phyloP scores from a whole-genome alignment of 305 asterid genomes.

The Nicotiana rustica region DNA sequence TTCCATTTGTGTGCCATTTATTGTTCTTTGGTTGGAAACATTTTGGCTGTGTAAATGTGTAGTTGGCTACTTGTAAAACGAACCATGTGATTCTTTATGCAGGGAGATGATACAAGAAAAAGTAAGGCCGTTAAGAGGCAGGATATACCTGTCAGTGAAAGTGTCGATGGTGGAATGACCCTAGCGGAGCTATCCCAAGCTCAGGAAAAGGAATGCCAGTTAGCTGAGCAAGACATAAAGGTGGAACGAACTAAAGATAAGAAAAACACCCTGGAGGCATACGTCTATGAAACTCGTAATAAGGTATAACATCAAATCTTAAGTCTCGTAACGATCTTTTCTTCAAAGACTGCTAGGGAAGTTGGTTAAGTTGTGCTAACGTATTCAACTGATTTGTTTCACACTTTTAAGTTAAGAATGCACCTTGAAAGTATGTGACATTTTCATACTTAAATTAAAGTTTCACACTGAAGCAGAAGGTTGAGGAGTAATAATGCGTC shows the following conservation, averaged over 20 bases:
- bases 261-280: conserved; percentile 94
- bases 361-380: background rate
- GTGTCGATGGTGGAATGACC: conserved; percentile 69
- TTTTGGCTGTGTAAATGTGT: conserved; percentile 25
- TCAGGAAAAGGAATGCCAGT: conserved; percentile 68
- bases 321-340: conserved; percentile 13
- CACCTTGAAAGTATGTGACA: background rate
- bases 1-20: background rate
- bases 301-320: conserved; percentile 61
- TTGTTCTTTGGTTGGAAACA: conserved; percentile 6
- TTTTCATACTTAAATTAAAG: background rate
- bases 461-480: conserved; percentile 31
- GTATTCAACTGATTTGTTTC: conserved; percentile 18
- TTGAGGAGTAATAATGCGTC: conserved; percentile 21
- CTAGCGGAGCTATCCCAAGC: conserved; percentile 67
- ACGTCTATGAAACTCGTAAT: conserved; percentile 89
- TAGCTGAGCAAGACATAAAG: conserved; percentile 76
- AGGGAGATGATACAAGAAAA: conserved; percentile 72
- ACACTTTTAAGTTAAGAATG: background rate
- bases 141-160: conserved; percentile 67
- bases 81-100: conserved; percentile 41
- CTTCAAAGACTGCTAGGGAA: background rate
- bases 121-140: conserved; percentile 68
- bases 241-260: conserved; percentile 94
- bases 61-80: conserved; percentile 14